These are phyloP conservation scores for Diaporthe velutina DNA, from an alignment of 2,329 filamentous ascomycete species.

Conservation along the genomic window DNA sequence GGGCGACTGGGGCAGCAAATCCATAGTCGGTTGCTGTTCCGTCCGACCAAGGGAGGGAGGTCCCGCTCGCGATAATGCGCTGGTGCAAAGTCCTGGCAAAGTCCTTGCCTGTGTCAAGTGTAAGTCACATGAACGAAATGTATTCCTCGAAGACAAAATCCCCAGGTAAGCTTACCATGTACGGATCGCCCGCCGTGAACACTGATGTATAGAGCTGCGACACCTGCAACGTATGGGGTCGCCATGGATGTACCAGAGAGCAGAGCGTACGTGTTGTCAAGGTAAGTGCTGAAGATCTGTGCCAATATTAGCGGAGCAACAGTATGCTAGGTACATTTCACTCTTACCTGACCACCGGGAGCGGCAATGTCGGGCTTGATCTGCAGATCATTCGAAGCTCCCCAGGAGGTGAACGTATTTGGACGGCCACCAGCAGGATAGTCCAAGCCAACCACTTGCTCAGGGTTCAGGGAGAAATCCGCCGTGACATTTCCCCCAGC, in stretches of 20 bases:
- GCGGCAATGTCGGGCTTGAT: slow-evolving; percentile 59
- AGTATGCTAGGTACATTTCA: not conserved
- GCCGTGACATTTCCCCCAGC: slow-evolving; percentile 50
- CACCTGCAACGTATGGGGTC: slow-evolving; percentile 59
- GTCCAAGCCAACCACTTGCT: slow-evolving; percentile 2
- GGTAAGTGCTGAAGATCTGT: slow-evolving; percentile 60
- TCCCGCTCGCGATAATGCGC: slow-evolving; percentile 52
- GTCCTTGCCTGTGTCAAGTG: slow-evolving; percentile 38
- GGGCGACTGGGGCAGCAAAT: slow-evolving; percentile 51
- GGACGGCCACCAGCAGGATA: slow-evolving; percentile 50
- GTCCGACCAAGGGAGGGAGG: slow-evolving; percentile 47
- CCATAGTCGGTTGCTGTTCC: slow-evolving; percentile 42
- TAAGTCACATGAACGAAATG: not conserved
- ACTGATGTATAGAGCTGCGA: slow-evolving; percentile 54
- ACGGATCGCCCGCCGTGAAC: slow-evolving; percentile 49
- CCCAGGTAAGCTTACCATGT: slow-evolving; percentile 40
- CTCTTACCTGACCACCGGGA: slow-evolving; percentile 50
- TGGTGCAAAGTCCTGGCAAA: slow-evolving; percentile 47
- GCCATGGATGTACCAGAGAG: slow-evolving; percentile 64
- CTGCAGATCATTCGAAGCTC: slow-evolving; percentile 56
- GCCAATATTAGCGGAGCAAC: not conserved
- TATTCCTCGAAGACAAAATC: too few relatives aligned
- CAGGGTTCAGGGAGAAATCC: slow-evolving; percentile 41
- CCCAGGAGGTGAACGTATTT: slow-evolving; percentile 57
- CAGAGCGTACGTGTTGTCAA: slow-evolving; percentile 51